Conservation (phyloP, 345 rosid genomes). For the thale cress (Arabidopsis thaliana) region DNA sequence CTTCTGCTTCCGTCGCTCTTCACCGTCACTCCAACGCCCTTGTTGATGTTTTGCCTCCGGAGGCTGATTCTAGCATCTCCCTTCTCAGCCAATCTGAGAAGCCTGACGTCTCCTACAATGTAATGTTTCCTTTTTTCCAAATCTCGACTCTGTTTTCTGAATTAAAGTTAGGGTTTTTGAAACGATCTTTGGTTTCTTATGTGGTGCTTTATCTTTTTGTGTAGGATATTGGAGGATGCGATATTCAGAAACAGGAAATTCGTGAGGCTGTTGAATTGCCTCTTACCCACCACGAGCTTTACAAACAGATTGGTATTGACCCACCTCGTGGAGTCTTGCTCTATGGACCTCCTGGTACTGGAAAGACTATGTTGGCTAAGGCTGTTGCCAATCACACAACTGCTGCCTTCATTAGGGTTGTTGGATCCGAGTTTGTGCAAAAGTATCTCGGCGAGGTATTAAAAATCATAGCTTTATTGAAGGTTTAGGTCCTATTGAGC, state of each 20-base stretch:
- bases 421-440: conserved; percentile 98
- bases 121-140: conserved; percentile 36
- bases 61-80: conserved; percentile 97
- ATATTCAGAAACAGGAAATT: conserved; percentile 97
- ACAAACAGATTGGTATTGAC: conserved; percentile 96
- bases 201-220: background rate
- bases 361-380: conserved; percentile 98
- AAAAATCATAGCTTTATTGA: background rate
- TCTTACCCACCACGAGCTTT: conserved; percentile 89
- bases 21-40: conserved; percentile 98
- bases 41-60: conserved; percentile 96
- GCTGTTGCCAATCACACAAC: conserved; percentile 99
- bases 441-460: conserved; percentile 96
- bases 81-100: conserved; percentile 97
- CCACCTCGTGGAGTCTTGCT: conserved; percentile 98
- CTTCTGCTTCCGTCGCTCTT: conserved; percentile 96
- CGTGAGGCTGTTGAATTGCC: conserved; percentile 99
- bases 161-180: conserved; percentile 35
- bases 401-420: conserved; percentile 97
- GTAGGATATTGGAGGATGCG: conserved; percentile 99
- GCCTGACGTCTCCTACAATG: conserved; percentile 94
- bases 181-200: background rate
- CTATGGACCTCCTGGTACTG: conserved; percentile 99
- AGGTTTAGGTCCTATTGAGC: background rate
- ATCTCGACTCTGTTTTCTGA: background rate